phyloP scores from a whole-genome alignment of 2,329 filamentous ascomycete genomes.

The Volutella citrinella region DNA sequence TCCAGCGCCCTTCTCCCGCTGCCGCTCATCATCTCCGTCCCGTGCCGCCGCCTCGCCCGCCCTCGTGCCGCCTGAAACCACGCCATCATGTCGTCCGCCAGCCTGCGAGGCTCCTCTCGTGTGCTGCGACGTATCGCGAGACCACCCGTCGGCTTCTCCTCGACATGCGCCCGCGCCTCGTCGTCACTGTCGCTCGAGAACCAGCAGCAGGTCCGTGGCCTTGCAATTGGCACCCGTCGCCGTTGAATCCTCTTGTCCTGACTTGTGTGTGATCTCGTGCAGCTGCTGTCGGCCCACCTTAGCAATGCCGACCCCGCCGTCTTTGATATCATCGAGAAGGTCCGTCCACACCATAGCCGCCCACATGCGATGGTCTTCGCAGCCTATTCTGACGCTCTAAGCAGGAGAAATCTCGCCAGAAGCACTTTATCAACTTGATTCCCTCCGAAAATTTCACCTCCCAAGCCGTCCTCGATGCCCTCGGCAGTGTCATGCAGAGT shows the following conservation, averaged over 20 bases:
- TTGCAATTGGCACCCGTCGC: constrained; percentile 10
- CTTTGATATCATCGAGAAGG: constrained; percentile 87
- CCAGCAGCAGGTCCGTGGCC: constrained; percentile 54
- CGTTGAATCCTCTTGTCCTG: constrained; percentile 11
- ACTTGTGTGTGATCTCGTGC: constrained; percentile 8
- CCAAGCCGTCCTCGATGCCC: constrained; percentile 84
- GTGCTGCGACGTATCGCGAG: constrained; percentile 42
- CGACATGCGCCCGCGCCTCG: constrained; percentile 31
- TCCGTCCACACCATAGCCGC: constrained; percentile 35
- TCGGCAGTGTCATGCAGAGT: constrained; percentile 96
- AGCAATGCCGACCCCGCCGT: constrained; percentile 83
- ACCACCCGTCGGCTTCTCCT: constrained; percentile 21
- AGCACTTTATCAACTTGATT: constrained; percentile 97
- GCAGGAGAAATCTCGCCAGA: constrained; percentile 92
- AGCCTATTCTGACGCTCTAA: constrained; percentile 2
- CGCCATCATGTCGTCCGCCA: constrained; percentile 47
- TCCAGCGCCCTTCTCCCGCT: not conserved
- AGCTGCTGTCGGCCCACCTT: constrained; percentile 79
- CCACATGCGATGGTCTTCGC: too few relatives aligned
- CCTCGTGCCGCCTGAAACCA: constrained; percentile 12
- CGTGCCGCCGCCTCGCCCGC: constrained; percentile 2
- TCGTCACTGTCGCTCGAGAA: constrained; percentile 50
- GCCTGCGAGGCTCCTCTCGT: constrained; percentile 47
- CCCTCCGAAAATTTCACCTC: constrained; percentile 96
- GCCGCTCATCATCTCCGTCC: constrained; percentile 4